phyloP scores from a whole-genome alignment of 2,329 filamentous ascomycete species.

The Sphaerulina populicola region DNA sequence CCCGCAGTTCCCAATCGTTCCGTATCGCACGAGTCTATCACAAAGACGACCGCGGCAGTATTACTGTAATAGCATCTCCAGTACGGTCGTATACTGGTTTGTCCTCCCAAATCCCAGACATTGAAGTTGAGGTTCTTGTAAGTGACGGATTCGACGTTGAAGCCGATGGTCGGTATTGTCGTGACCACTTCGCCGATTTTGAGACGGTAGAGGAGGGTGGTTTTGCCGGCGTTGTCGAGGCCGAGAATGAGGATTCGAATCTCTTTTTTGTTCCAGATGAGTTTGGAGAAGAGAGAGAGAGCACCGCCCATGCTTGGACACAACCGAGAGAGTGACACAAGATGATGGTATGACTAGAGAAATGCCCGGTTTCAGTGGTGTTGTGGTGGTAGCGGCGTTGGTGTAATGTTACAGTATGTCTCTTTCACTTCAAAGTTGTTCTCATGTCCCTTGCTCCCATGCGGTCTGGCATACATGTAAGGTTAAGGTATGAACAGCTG shows the following conservation, averaged over 20 bases:
- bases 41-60: conserved; percentile 96
- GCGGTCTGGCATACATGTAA: too few relatives aligned
- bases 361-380: too few relatives aligned
- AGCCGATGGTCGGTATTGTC: conserved; percentile 97
- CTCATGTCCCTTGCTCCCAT: too few relatives aligned
- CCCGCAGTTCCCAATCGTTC: conserved; percentile 86
- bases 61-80: conserved; percentile 99
- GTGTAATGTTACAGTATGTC: too few relatives aligned
- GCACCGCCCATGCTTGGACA: conserved; percentile 46
- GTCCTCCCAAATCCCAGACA: conserved; percentile 95
- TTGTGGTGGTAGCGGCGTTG: too few relatives aligned
- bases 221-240: conserved; percentile 97
- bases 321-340: too few relatives aligned
- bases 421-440: too few relatives aligned
- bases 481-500: too few relatives aligned
- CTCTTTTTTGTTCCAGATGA: conserved; percentile 92
- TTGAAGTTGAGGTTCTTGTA: conserved; percentile 99
- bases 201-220: conserved; percentile 87
- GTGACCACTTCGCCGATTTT: conserved; percentile 98
- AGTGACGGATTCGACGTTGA: conserved; percentile 97
- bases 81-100: conserved; percentile 97
- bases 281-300: conserved; percentile 54
- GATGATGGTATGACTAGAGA: too few relatives aligned
- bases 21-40: conserved; percentile 96
- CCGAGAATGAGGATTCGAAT: conserved; percentile 67